Percentiles rank a stretch among this genome's conserved stretches.
Evolutionary conservation across 345 rosid genomes (phyloP).

Genomic region (Camelina neglecta): DNA sequence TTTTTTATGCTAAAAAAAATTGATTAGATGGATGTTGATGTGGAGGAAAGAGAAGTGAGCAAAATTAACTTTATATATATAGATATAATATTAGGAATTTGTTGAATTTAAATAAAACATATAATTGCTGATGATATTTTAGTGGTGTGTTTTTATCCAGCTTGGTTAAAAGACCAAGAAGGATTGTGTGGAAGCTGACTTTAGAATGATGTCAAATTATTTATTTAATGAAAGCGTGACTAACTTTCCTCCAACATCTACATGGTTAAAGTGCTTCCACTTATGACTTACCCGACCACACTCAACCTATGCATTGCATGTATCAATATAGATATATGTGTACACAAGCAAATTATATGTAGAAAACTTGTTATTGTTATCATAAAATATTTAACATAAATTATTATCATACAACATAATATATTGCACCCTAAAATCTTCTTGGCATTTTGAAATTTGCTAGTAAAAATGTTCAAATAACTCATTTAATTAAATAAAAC

Average conservation of each 20-base stretch:
- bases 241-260: slow-evolving; percentile 31
- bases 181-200: slow-evolving; percentile 42
- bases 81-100: too few relatives aligned
- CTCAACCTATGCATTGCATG: slow-evolving; percentile 31
- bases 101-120: background rate
- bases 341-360: background rate
- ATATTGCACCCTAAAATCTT: background rate
- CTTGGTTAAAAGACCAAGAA: slow-evolving; percentile 37
- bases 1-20: too few relatives aligned
- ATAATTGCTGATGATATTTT: slow-evolving; percentile 16
- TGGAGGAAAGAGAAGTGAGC: too few relatives aligned
- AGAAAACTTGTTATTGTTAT: too few relatives aligned
- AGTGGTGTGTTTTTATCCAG: slow-evolving; percentile 10
- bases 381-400: background rate
- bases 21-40: too few relatives aligned
- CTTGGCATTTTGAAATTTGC: background rate
- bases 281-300: slow-evolving; percentile 38
- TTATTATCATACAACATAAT: background rate
- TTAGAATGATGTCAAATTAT: slow-evolving; percentile 44
- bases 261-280: slow-evolving; percentile 42
- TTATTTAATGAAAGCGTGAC: slow-evolving; percentile 31
- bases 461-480: background rate
- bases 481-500: background rate
- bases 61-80: too few relatives aligned
- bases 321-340: slow-evolving; percentile 13